Evolutionary conservation across 2,329 filamentous ascomycete species (phyloP).

Genomic region (Gremmenia infestans): DNA sequence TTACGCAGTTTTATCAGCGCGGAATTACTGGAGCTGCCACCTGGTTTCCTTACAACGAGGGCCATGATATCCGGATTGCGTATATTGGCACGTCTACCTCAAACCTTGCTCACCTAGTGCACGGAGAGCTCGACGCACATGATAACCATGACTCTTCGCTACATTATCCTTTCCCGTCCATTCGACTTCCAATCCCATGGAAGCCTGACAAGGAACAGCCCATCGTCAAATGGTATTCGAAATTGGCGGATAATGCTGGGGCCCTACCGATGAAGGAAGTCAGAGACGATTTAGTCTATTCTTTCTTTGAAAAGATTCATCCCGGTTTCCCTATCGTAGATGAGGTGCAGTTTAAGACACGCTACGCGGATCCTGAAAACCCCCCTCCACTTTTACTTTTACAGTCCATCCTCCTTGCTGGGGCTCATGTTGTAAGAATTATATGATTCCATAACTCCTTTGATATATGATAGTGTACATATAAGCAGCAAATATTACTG

Average conservation of each 20-base stretch:
- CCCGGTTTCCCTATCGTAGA: slow-evolving; percentile 23
- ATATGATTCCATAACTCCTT: too few relatives aligned
- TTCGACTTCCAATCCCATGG: slow-evolving; percentile 15
- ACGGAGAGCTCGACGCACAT: slow-evolving; percentile 7
- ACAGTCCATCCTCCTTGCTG: slow-evolving; percentile 28
- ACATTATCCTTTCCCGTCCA: slow-evolving; percentile 18
- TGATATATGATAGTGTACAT: too few relatives aligned
- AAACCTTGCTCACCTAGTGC: slow-evolving; percentile 10
- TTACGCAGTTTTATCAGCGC: too few relatives aligned
- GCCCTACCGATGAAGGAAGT: slow-evolving; percentile 19
- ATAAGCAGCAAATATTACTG: too few relatives aligned
- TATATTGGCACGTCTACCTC: slow-evolving; percentile 18
- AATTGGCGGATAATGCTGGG: slow-evolving; percentile 5
- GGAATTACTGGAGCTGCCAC: too few relatives aligned
- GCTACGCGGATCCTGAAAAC: slow-evolving; percentile 10
- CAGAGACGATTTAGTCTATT: slow-evolving; percentile 23
- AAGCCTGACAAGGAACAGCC: slow-evolving; percentile 15
- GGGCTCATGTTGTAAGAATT: slow-evolving; percentile 21
- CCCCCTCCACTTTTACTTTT: slow-evolving; percentile 28
- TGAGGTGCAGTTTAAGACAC: slow-evolving; percentile 17
- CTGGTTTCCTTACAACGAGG: too few relatives aligned
- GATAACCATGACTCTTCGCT: slow-evolving; percentile 4
- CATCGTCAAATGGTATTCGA: neutral
- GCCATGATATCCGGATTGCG: slow-evolving; percentile 11
- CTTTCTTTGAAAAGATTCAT: slow-evolving; percentile 24